Conservation (phyloP, 805 yeast species). For the Clavispora vitiphila region DNA sequence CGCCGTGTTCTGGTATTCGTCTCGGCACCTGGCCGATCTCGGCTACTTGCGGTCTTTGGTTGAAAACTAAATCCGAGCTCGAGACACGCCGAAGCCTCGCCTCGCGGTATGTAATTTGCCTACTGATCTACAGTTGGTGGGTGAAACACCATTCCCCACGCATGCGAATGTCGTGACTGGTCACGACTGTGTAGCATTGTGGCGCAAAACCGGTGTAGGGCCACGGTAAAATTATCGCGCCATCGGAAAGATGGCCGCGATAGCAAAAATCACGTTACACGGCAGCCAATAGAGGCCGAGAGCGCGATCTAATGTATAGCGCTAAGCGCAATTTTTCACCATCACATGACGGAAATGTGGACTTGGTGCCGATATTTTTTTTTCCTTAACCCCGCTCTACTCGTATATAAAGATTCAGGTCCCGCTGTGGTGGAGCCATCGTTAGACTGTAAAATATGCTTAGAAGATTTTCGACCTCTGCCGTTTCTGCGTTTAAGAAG, state of each 20-base stretch:
- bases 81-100: too few species aligned
- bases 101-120: too few species aligned
- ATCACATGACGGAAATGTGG: background rate
- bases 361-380: too few species aligned
- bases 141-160: too few species aligned
- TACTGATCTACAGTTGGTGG: too few species aligned
- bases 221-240: background rate
- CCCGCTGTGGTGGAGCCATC: background rate
- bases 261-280: conserved; percentile 1
- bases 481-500: conserved; percentile 22
- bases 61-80: too few species aligned
- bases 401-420: background rate
- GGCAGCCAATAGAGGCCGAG: background rate
- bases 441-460: conserved; percentile 7
- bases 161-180: too few species aligned
- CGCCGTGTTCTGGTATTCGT: too few species aligned
- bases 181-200: background rate
- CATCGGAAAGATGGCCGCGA: background rate
- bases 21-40: too few species aligned
- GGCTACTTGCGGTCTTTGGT: too few species aligned
- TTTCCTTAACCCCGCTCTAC: background rate
- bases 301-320: background rate
- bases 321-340: background rate
- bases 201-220: too few species aligned
- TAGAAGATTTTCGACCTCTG: conserved; percentile 22